phyloP scores from a whole-genome alignment of 805 yeast species.

The Metschnikowia amazonensis region DNA sequence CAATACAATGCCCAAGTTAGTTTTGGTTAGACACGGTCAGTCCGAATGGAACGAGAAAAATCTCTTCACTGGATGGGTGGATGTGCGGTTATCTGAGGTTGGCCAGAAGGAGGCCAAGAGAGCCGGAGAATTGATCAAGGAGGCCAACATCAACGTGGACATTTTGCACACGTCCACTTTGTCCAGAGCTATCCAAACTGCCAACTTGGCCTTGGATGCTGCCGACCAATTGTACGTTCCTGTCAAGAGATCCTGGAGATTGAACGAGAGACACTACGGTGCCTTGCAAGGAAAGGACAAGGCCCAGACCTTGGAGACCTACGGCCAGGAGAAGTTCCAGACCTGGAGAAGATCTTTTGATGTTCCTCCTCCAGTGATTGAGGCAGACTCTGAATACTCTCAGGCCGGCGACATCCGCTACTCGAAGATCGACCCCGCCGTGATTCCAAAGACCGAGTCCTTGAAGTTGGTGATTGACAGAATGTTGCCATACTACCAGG shows the following conservation, averaged over 20 bases:
- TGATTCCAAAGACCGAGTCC: slow-evolving; percentile 91
- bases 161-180: slow-evolving; percentile 86
- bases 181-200: slow-evolving; percentile 95
- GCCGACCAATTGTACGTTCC: slow-evolving; percentile 91
- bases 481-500: slow-evolving; percentile 95
- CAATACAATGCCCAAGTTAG: slow-evolving; percentile 56
- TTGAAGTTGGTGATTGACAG: slow-evolving; percentile 93
- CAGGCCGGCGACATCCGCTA: slow-evolving; percentile 86
- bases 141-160: slow-evolving; percentile 81
- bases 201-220: slow-evolving; percentile 83
- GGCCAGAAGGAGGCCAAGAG: slow-evolving; percentile 89
- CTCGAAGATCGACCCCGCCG: slow-evolving; percentile 76
- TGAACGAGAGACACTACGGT: slow-evolving; percentile 99
- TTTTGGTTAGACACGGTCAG: slow-evolving; percentile 98
- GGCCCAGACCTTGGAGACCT: slow-evolving; percentile 83
- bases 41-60: slow-evolving; percentile 98
- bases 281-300: slow-evolving; percentile 98
- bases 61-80: slow-evolving; percentile 99
- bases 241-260: slow-evolving; percentile 94
- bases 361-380: slow-evolving; percentile 91
- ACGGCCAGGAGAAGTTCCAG: slow-evolving; percentile 91
- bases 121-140: slow-evolving; percentile 90
- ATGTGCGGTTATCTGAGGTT: slow-evolving; percentile 74
- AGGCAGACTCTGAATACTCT: slow-evolving; percentile 71
- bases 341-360: slow-evolving; percentile 97